A percentile compares a stretch with the other conserved stretches of the same genome.
Conservation (phyloP, 441 rosid genomes). For the Hura crepitans region DNA sequence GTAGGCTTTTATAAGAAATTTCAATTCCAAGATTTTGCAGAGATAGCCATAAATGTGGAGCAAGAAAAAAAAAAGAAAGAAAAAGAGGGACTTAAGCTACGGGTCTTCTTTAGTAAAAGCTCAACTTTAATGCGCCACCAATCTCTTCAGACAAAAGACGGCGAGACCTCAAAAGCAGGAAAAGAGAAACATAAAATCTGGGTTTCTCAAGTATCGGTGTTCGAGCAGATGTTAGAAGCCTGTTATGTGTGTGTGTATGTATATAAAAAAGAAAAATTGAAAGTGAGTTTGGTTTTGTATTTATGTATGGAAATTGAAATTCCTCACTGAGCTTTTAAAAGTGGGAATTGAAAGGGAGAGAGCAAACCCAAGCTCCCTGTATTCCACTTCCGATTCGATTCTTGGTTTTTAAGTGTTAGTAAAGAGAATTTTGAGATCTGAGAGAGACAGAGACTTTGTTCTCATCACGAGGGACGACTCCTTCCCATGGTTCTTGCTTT, state of each 20-base stretch:
- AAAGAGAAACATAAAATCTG: not conserved
- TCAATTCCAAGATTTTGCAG: slow-evolving; percentile 25
- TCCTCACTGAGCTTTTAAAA: slow-evolving; percentile 16
- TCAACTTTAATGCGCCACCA: slow-evolving; percentile 42
- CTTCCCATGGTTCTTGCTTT: slow-evolving; percentile 34
- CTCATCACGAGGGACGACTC: slow-evolving; percentile 42
- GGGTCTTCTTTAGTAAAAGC: slow-evolving; percentile 27
- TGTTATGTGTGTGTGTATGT: no score
- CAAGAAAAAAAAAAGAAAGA: not conserved
- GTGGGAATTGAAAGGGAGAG: slow-evolving; percentile 29
- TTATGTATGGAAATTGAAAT: slow-evolving; percentile 9
- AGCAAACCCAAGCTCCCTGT: slow-evolving; percentile 37
- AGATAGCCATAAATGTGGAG: slow-evolving; percentile 28
- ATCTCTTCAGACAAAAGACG: slow-evolving; percentile 34
- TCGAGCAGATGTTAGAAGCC: not conserved
- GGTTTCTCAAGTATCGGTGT: not conserved
- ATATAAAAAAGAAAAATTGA: not conserved
- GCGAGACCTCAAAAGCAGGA: slow-evolving; percentile 48
- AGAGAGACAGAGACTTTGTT: slow-evolving; percentile 44
- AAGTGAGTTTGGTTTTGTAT: no score
- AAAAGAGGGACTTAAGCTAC: slow-evolving; percentile 27
- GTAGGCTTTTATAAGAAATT: slow-evolving; percentile 17
- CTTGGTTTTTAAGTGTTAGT: slow-evolving; percentile 22
- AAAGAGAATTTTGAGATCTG: slow-evolving; percentile 27
- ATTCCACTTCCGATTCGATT: slow-evolving; percentile 45